A percentile compares a stretch with the other conserved stretches of the same genome.
Evolutionary conservation across 1,284 basidiomycete species (phyloP).

Genomic region (Rhodotorula sp.): DNA sequence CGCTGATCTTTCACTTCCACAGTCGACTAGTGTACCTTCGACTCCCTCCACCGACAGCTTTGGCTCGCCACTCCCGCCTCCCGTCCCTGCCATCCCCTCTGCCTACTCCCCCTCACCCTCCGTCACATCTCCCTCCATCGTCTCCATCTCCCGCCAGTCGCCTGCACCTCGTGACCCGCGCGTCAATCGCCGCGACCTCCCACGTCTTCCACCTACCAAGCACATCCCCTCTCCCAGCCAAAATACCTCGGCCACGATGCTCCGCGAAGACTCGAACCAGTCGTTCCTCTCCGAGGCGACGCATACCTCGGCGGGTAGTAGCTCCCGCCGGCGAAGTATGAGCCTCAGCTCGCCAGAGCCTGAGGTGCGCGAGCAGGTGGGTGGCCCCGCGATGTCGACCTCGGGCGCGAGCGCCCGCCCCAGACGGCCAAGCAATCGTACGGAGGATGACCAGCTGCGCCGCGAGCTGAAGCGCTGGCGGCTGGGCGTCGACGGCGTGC

Average conservation of each 20-base stretch:
- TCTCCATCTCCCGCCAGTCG: not conserved
- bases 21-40: slow-evolving; percentile 18
- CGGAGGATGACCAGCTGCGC: slow-evolving; percentile 35
- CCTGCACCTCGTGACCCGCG: slow-evolving; percentile 2
- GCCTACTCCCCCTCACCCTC: not conserved
- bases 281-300: not conserved
- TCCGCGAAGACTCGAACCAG: slow-evolving; percentile 7
- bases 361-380: not conserved
- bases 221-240: not conserved
- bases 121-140: not conserved
- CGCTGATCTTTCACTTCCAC: not conserved
- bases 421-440: not conserved
- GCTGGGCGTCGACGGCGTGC: slow-evolving; percentile 37
- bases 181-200: not conserved
- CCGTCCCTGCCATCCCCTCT: slow-evolving; percentile 37
- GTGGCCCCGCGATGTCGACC: not conserved
- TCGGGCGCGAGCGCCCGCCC: not conserved
- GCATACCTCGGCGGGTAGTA: not conserved
- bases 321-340: not conserved
- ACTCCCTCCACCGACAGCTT: not conserved
- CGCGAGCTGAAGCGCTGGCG: slow-evolving; percentile 35
- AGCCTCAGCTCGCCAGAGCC: slow-evolving; percentile 1
- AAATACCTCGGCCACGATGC: not conserved
- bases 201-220: not conserved
- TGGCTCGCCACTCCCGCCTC: slow-evolving; percentile 17